Conservation (phyloP, 2,329 filamentous ascomycete genomes). For the Alternaria burnsii region DNA sequence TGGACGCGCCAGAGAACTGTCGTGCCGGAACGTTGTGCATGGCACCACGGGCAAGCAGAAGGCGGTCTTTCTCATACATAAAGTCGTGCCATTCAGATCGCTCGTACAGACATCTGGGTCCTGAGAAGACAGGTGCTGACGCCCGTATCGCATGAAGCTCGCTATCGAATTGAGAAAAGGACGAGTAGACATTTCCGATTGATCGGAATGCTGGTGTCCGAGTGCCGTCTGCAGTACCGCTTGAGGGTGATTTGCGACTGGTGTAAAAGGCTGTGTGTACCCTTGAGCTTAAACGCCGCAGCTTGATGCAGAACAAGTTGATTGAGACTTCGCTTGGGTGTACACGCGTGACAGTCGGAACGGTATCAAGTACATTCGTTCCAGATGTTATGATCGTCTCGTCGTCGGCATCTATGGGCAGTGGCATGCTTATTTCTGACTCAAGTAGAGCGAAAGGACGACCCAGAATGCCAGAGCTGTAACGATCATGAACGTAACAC, state of each 20-base stretch:
- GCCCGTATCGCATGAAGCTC: constrained; percentile 52
- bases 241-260: not conserved
- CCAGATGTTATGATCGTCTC: constrained; percentile 27
- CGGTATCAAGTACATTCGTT: not conserved
- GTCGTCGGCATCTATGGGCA: constrained; percentile 51
- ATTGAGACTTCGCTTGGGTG: constrained; percentile 46
- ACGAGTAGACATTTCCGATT: constrained; percentile 2
- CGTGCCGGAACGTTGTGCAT: constrained; percentile 49
- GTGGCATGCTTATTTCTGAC: constrained; percentile 48
- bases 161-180: constrained; percentile 31
- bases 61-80: constrained; percentile 52
- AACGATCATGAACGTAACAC: constrained; percentile 57
- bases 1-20: constrained; percentile 1
- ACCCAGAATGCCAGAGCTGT: constrained; percentile 54
- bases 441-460: constrained; percentile 56
- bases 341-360: constrained; percentile 4
- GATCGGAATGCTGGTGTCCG: not conserved
- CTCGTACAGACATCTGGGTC: constrained; percentile 55
- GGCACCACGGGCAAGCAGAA: constrained; percentile 54
- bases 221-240: not conserved
- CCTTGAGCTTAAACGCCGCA: constrained; percentile 54
- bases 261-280: constrained; percentile 47
- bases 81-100: constrained; percentile 58
- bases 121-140: constrained; percentile 42
- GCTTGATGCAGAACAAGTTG: constrained; percentile 51